Base-by-base conservation (phyloP, 805 yeast genomes). In the Clavispora santaluciae region DNA sequence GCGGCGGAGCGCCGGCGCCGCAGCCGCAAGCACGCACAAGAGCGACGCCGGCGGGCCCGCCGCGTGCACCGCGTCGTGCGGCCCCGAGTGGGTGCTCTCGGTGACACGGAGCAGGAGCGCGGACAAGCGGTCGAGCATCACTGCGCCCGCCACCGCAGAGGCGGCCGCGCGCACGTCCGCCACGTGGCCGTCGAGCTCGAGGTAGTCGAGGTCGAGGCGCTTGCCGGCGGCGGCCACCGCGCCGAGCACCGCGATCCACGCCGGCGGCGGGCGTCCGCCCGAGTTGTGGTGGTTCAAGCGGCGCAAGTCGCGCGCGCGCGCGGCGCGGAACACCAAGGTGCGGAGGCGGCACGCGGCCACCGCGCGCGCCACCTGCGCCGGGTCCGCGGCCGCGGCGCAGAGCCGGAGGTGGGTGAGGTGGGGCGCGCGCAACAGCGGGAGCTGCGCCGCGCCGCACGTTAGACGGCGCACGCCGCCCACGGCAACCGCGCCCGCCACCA, bases 181-280 rank as follows among this genome's bases (percentile, higher is more conserved):
- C 11, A 60, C 41, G 31, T 43, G 51, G 6, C 64, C 64, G 33
- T 60, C 63, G 2, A 61, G 38, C 3, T 46, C 51, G 11, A 59
- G 41, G 1, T 40, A 30, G 9, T 16, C 17, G 15, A 57, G 23
- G 10, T 22, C 11, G 24, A 56, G 39, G 22, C 28, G 18, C 2
- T 26, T 25, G 6, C 28, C 37, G 9, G 28, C 18, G 6, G 28
- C 31, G 1, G 38, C 31, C 20, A 50, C 42, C 2, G 30, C 45
- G 5, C 39, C 17, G 24, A 60, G 52, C 35, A 61, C 53, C 9
- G 38, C 22, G n/a, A 49, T 28, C 64, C 64, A 61, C 3, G 47
- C 28, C 1, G 60, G 52, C 17, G 20, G 12, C 13, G 31, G 36
- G n/a, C 20, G 36, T 7, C 8, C 24, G 24, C 12, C 20, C 9